Percentiles rank a stretch among this genome's conserved stretches.
Conservation (phyloP, 2,329 filamentous ascomycete genomes). For the Rosellinia necatrix region DNA sequence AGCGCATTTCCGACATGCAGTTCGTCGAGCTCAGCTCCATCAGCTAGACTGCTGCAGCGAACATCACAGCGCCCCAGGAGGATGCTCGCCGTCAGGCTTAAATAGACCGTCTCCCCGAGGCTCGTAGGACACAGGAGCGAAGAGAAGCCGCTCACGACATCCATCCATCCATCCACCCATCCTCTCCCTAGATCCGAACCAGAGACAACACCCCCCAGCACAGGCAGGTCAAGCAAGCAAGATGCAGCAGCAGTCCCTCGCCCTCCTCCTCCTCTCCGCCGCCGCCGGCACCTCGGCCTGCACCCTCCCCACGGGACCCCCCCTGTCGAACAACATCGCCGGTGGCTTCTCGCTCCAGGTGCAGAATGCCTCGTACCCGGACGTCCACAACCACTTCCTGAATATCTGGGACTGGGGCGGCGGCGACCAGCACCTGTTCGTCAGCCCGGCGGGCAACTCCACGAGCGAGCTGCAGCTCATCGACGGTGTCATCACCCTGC, state of each 20-base stretch:
- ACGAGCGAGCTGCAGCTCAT: slow-evolving; percentile 46
- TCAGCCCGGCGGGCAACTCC: slow-evolving; percentile 44
- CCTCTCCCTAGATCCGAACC: neutral
- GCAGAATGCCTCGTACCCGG: slow-evolving; percentile 44
- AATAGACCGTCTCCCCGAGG: slow-evolving; percentile 15
- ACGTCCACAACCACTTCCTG: slow-evolving; percentile 44
- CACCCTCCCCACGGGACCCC: slow-evolving; percentile 35
- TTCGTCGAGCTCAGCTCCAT: slow-evolving; percentile 14
- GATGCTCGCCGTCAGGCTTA: slow-evolving; percentile 12
- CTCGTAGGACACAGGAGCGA: neutral
- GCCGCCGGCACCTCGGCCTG: slow-evolving; percentile 35
- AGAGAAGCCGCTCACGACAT: neutral
- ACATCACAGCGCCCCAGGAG: neutral
- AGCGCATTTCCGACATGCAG: slow-evolving; percentile 6
- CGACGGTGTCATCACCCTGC: slow-evolving; percentile 44
- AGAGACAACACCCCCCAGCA: no score
- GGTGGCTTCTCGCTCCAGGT: slow-evolving; percentile 43
- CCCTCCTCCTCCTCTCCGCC: slow-evolving; percentile 22
- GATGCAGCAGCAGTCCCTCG: slow-evolving; percentile 16
- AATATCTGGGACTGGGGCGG: slow-evolving; percentile 47
- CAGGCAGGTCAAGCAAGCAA: no score
- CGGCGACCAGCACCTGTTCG: slow-evolving; percentile 47
- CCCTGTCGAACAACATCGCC: slow-evolving; percentile 42
- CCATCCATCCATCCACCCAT: no score
- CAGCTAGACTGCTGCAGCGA: slow-evolving; percentile 1